Evolutionary conservation across 805 yeast species (phyloP), one percentile per base, ranked within the genome.

Genomic region (Pichia heedii): DNA sequence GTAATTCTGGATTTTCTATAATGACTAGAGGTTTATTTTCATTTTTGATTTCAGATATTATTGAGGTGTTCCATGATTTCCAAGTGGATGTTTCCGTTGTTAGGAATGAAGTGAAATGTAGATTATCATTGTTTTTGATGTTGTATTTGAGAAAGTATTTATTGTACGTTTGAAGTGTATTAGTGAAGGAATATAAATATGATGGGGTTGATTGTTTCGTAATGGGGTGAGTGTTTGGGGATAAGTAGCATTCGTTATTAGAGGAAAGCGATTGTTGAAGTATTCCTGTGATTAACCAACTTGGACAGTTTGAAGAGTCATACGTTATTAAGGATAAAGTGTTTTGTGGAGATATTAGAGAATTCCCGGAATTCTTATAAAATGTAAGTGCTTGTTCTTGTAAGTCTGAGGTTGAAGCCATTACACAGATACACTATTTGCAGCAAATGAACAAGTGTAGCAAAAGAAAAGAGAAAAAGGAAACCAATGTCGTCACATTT

Each of bases 41-140:
- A 34, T 51, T 40, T 18, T 50, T 56, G 5, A 33, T 36, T 6
- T 52, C 15, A 26, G 51, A 49, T 2, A 15, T 5, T 35, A 39
- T n/a, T 5, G 47, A 11, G 5, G 15, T 36, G 18, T 48, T 41
- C 64, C 58, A 45, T 54, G 42, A 62, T 2, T 66, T 55, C 44
- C 65, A 11, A 7, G 33, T 63, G 27, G 64, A 12, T 22, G 36
- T 12, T 18, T 21, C 52, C 26, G 56, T 54, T 11, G 61, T 51
- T 43, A 74, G 60, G 43, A 68, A 62, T 47, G 72, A 74, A 19
- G 71, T 48, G 46, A 61, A 71, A 16, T 52, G 53, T 49, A 71
- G 70, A 24, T 38, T 19, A 4, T 55, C 52, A 3, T 43, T 21
- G 10, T 37, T 36, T 15, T 41, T 32, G 3, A 46, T 36, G 2